Conservation (phyloP, 345 rosid genomes). For the Citrus sp. region DNA sequence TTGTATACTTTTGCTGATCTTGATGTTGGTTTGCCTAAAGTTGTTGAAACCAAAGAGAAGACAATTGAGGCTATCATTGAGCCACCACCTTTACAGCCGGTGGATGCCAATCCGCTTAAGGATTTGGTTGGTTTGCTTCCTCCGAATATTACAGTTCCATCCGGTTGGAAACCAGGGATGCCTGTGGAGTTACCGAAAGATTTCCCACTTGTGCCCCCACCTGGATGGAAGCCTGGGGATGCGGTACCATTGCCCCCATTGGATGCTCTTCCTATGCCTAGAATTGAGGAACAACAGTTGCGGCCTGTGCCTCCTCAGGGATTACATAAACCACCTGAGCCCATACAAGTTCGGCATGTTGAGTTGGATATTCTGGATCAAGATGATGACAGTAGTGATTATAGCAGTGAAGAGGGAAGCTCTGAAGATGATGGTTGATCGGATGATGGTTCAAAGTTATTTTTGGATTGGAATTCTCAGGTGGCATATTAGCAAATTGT, state of each 20-base stretch:
- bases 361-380: constrained; percentile 62
- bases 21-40: constrained; percentile 82
- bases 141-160: constrained; percentile 55
- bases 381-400: constrained; percentile 38
- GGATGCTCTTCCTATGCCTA: constrained; percentile 54
- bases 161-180: constrained; percentile 98
- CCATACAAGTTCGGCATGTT: constrained; percentile 81
- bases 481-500: not conserved
- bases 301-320: constrained; percentile 52
- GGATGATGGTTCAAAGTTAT: not conserved
- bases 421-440: constrained; percentile 27
- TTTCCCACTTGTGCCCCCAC: constrained; percentile 66
- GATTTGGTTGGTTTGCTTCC: constrained; percentile 61
- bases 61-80: constrained; percentile 67
- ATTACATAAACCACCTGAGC: constrained; percentile 57
- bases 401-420: constrained; percentile 33
- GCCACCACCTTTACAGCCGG: constrained; percentile 38
- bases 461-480: not conserved
- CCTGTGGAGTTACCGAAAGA: constrained; percentile 75
- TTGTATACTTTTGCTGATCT: constrained; percentile 77
- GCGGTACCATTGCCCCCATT: constrained; percentile 69
- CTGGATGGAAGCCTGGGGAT: constrained; percentile 96
- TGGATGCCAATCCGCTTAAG: constrained; percentile 33
- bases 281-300: constrained; percentile 40
- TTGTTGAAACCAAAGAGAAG: constrained; percentile 47